Evolutionary conservation across 176 grass and related monocot species (phyloP).

Genomic region (Oryza coarctata): DNA sequence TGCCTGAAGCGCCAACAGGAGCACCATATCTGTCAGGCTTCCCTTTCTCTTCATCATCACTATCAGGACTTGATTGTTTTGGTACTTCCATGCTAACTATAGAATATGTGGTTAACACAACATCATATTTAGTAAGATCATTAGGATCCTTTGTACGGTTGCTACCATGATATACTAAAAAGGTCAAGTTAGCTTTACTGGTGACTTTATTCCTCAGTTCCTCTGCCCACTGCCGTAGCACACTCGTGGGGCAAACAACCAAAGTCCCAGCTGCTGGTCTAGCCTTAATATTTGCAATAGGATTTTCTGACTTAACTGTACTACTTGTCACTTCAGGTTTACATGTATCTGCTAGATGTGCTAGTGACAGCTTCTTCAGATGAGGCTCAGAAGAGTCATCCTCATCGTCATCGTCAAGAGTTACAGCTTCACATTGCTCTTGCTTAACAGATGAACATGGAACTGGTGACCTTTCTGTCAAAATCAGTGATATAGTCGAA

Average conservation of each 20-base stretch:
- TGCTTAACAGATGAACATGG: slow-evolving; percentile 42
- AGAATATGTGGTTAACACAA: slow-evolving; percentile 96
- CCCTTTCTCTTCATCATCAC: slow-evolving; percentile 84
- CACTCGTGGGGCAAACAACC: slow-evolving; percentile 99
- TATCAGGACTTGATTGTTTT: slow-evolving; percentile 84
- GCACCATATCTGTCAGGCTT: slow-evolving; percentile 62
- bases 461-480: slow-evolving; percentile 79
- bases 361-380: slow-evolving; percentile 36
- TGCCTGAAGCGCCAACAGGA: slow-evolving; percentile 35
- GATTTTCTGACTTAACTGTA: slow-evolving; percentile 46
- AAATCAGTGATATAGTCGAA: slow-evolving; percentile 88
- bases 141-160: slow-evolving; percentile 78
- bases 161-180: slow-evolving; percentile 95
- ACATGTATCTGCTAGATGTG: slow-evolving; percentile 10
- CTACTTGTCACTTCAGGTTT: slow-evolving; percentile 25
- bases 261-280: slow-evolving; percentile 95
- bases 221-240: slow-evolving; percentile 93
- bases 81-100: slow-evolving; percentile 98
- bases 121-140: slow-evolving; percentile 93
- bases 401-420: slow-evolving; percentile 80
- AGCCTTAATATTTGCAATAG: slow-evolving; percentile 40
- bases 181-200: slow-evolving; percentile 76
- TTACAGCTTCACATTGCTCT: slow-evolving; percentile 75
- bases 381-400: slow-evolving; percentile 44
- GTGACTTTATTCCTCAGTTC: slow-evolving; percentile 90